Base-by-base conservation (phyloP, 2,329 filamentous ascomycete species). In the Ambrosiella beaveri region DNA sequence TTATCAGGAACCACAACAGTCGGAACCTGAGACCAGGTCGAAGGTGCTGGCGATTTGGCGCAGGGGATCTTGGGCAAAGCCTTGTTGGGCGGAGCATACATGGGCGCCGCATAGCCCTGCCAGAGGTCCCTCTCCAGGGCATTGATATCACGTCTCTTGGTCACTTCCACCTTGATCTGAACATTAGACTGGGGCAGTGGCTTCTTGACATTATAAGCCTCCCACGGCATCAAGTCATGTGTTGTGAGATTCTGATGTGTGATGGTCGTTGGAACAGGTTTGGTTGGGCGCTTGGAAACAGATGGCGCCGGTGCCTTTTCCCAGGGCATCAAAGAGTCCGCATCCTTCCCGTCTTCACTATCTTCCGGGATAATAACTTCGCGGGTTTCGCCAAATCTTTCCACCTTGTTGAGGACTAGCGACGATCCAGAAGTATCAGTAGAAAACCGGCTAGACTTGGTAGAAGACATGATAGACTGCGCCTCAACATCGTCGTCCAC, bases 381-480 rank as follows among this genome's bases (percentile, higher is more conserved):
- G 17, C 51, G 35, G 5, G 58, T 49, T 17, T 60, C 58, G 35
- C 56, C 51, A 13, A 50, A 57, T 13, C 39, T 37, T 17, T 11
- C 35, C 13, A 35, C 37, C 35, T 36, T 37, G 36, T 53, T 53
- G 3, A 39, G 12, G 15, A 36, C 37, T 3, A 51, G 13, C 9
- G 58, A 60, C 7, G 49, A 55, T 5, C 57, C 19, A 1, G 58
- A 57, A 7, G 58, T 60, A 15, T 60, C 58, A 8, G 41, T 44
- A 12, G 58, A 60, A n/a, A 57, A 45, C 8, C 58, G 56, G 17
- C 58, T 60, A 13, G 58, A 60, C 17, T 57, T 45, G 15, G 50
- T 57, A 3, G 55, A 56, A 15, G 57, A 60, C 13, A 53, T 40
- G 13, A 60, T 54, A 41, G 15, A 49, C 9, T 57, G 50, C 7